phyloP scores from a whole-genome alignment of 2,329 filamentous ascomycete genomes.

The Fusarium armeniacum region DNA sequence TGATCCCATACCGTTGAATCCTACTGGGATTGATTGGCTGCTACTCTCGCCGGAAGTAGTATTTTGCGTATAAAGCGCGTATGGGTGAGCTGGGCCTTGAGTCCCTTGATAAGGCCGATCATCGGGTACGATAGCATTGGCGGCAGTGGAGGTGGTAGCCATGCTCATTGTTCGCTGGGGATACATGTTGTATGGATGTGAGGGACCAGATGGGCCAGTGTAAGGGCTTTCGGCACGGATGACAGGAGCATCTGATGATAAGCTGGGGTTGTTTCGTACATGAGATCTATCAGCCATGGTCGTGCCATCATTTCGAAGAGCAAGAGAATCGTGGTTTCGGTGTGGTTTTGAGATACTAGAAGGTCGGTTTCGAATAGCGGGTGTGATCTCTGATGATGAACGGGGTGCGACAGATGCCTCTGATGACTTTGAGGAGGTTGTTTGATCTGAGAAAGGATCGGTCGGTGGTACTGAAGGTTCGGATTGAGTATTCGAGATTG shows the following conservation, averaged over 20 bases:
- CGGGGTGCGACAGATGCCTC: slow-evolving; percentile 24
- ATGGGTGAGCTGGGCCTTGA: slow-evolving; percentile 83
- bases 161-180: slow-evolving; percentile 79
- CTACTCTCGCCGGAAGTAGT: slow-evolving; percentile 67
- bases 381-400: slow-evolving; percentile 41
- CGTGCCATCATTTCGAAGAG: slow-evolving; percentile 65
- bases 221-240: slow-evolving; percentile 73
- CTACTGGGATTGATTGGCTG: slow-evolving; percentile 71
- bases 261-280: slow-evolving; percentile 48
- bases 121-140: slow-evolving; percentile 58
- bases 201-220: slow-evolving; percentile 78
- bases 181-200: slow-evolving; percentile 88
- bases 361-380: slow-evolving; percentile 56
- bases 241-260: slow-evolving; percentile 56
- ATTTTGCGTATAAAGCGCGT: slow-evolving; percentile 87
- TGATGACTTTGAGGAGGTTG: slow-evolving; percentile 20
- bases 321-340: slow-evolving; percentile 63
- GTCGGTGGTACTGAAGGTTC: slow-evolving; percentile 20
- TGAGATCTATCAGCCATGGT: slow-evolving; percentile 35
- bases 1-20: slow-evolving; percentile 77
- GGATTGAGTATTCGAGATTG: slow-evolving; percentile 43
- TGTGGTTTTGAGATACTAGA: slow-evolving; percentile 71
- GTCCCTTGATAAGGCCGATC: slow-evolving; percentile 68
- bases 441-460: slow-evolving; percentile 35
- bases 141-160: slow-evolving; percentile 78